Conservation (phyloP, 345 rosid genomes). For the Acer yangbiense region DNA sequence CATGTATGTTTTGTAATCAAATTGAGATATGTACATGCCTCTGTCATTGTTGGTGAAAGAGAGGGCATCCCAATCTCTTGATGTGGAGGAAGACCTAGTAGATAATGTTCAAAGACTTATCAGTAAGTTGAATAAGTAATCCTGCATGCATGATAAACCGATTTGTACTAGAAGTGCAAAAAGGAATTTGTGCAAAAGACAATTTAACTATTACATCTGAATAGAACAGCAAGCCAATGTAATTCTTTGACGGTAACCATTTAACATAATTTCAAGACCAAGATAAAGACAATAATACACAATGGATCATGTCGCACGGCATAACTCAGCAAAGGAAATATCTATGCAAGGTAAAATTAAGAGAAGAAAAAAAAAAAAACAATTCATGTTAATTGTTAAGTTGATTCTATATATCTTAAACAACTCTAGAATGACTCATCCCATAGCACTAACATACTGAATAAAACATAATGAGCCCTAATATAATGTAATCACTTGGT, state of each 20-base stretch:
- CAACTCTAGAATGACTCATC: not conserved
- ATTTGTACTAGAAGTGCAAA: not conserved
- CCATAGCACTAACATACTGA: not conserved
- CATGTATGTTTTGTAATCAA: slow-evolving; percentile 6
- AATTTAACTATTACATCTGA: not conserved
- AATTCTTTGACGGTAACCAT: not conserved
- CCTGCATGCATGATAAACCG: not conserved
- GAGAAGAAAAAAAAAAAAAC: not conserved
- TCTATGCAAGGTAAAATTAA: not conserved
- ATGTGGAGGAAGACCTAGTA: slow-evolving; percentile 90
- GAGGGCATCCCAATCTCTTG: slow-evolving; percentile 99
- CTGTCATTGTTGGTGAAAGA: slow-evolving; percentile 97
- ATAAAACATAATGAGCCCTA: not conserved
- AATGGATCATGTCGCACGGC: not conserved
- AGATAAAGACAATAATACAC: not conserved
- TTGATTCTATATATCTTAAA: not conserved
- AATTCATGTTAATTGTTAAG: not conserved
- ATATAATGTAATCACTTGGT: not conserved
- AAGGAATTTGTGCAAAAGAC: not conserved
- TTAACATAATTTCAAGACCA: not conserved
- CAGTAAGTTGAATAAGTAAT: slow-evolving; percentile 4
- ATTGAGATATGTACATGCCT: slow-evolving; percentile 48
- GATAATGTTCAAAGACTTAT: slow-evolving; percentile 19
- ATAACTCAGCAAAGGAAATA: not conserved
- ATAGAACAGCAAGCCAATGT: not conserved